Percentiles rank a stretch among this genome's conserved stretches.
These are phyloP conservation scores for Shiraia bambusicola DNA, from an alignment of 2,329 filamentous ascomycete species.

Conservation along the genomic window DNA sequence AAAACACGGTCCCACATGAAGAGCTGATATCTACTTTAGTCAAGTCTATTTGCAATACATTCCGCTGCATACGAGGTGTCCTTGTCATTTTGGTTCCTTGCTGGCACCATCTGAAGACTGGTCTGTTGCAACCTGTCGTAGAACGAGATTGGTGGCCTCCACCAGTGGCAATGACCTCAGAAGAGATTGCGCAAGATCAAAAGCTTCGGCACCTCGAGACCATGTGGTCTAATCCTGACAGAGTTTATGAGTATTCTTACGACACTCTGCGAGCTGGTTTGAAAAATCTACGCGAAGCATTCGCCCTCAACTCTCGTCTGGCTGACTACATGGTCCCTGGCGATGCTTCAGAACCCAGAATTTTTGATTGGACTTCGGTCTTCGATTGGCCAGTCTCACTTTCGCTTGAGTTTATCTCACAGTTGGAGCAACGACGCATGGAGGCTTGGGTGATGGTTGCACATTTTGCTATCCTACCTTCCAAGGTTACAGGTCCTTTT, in stretches of 20 bases:
- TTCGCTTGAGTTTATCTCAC: slow-evolving; percentile 16
- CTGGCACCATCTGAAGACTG: slow-evolving; percentile 21
- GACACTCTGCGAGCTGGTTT: slow-evolving; percentile 18
- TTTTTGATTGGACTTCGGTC: slow-evolving; percentile 23
- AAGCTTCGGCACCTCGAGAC: slow-evolving; percentile 19
- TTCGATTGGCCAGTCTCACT: slow-evolving; percentile 20
- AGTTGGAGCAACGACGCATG: slow-evolving; percentile 22
- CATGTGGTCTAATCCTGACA: slow-evolving; percentile 24
- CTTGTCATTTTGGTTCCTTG: slow-evolving; percentile 29
- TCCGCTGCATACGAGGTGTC: slow-evolving; percentile 23
- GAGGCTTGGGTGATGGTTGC: slow-evolving; percentile 34
- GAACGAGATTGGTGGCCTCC: slow-evolving; percentile 32
- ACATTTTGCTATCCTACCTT: slow-evolving; percentile 28
- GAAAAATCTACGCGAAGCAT: slow-evolving; percentile 19
- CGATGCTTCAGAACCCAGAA: background rate
- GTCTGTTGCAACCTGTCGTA: slow-evolving; percentile 17
- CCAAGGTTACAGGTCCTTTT: slow-evolving; percentile 14
- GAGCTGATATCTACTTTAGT: slow-evolving; percentile 3
- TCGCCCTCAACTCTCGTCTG: slow-evolving; percentile 26
- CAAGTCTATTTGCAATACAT: slow-evolving; percentile 7
- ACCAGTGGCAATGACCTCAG: slow-evolving; percentile 10
- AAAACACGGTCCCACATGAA: background rate
- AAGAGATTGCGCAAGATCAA: slow-evolving; percentile 18
- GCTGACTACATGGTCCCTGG: slow-evolving; percentile 3
- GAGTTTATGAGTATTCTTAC: slow-evolving; percentile 28